phyloP scores from a whole-genome alignment of 148 eudicot species.

The Heliamphora exappendiculata region DNA sequence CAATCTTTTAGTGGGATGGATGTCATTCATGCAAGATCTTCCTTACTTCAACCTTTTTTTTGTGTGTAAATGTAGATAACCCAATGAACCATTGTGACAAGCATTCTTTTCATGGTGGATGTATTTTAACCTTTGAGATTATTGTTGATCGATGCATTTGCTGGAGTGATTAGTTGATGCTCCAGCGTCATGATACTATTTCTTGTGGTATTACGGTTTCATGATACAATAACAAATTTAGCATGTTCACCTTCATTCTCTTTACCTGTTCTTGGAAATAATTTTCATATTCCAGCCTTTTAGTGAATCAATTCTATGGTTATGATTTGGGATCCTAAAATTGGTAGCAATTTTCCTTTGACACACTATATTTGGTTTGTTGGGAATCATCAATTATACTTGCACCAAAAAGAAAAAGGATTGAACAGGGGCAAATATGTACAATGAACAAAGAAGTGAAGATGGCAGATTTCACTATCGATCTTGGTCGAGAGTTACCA shows the following conservation, averaged over 20 bases:
- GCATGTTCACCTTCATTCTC: not conserved
- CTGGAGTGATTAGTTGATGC: not conserved
- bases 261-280: not conserved
- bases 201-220: not conserved
- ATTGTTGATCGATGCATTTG: not conserved
- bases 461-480: too few relatives aligned
- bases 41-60: not conserved
- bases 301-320: not conserved
- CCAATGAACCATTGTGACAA: not conserved
- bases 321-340: too few relatives aligned
- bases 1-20: slow-evolving; percentile 21
- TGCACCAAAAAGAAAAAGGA: too few relatives aligned
- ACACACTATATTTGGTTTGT: too few relatives aligned
- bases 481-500: too few relatives aligned
- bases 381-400: too few relatives aligned
- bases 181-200: not conserved
- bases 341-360: too few relatives aligned
- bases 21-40: not conserved
- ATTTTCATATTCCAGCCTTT: not conserved
- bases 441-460: too few relatives aligned
- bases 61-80: slow-evolving; percentile 8
- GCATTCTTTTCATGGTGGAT: not conserved
- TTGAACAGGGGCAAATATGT: too few relatives aligned
- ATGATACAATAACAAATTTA: not conserved
- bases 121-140: not conserved